A percentile compares a stretch with the other conserved stretches of the same genome.
phyloP scores from a whole-genome alignment of 306 rosid genomes.

The Delonix regia region DNA sequence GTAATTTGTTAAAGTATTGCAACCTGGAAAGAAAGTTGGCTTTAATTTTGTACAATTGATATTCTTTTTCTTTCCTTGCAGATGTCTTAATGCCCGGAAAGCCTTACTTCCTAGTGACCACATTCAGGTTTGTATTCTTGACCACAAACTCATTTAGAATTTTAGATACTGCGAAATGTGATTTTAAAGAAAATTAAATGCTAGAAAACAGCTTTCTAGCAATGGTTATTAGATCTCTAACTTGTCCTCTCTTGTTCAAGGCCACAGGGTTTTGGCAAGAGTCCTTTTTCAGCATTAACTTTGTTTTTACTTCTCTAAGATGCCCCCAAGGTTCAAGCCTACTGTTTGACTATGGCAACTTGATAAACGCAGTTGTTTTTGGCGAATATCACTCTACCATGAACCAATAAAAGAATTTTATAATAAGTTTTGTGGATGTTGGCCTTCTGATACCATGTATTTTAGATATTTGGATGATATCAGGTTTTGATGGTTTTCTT shows the following conservation, averaged over 20 bases:
- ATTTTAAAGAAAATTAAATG: background rate
- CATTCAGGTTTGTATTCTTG: constrained; percentile 63
- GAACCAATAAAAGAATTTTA: background rate
- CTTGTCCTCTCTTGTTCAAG: background rate
- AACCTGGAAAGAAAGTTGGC: background rate
- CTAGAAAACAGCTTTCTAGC: background rate
- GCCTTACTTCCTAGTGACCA: constrained; percentile 65
- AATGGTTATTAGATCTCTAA: background rate
- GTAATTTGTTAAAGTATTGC: constrained; percentile 42
- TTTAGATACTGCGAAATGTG: background rate
- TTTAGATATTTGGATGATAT: background rate
- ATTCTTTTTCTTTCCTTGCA: constrained; percentile 33
- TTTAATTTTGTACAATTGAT: constrained; percentile 22
- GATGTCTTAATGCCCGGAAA: constrained; percentile 78
- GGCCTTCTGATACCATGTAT: background rate
- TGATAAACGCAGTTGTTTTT: background rate
- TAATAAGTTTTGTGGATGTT: background rate
- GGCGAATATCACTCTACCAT: background rate
- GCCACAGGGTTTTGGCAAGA: background rate
- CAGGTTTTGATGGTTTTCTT: constrained; percentile 16
- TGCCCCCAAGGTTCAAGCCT: background rate
- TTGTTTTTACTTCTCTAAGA: constrained; percentile 2
- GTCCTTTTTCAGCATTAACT: background rate
- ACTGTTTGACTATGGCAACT: background rate
- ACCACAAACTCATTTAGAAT: background rate